Base-by-base conservation (phyloP, 805 yeast species). In the Ogataea zsoltii region DNA sequence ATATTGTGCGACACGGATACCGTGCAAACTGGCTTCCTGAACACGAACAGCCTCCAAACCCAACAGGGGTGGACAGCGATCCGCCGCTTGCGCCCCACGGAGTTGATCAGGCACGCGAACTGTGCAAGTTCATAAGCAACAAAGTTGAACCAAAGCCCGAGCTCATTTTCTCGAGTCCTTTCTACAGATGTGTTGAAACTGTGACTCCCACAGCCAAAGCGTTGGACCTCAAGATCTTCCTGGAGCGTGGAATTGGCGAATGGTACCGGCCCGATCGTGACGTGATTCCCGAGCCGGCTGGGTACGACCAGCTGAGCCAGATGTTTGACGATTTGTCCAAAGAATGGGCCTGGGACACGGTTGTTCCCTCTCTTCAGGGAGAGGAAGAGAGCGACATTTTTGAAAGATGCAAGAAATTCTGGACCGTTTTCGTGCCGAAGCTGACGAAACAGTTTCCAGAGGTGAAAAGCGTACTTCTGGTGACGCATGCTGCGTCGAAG, bases 401-500 rank as follows among this genome's bases (percentile, higher is more conserved):
- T 52, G 65, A 66, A 3, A 75, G 99, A 51, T 79, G 87, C 50
- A 51, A 62, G 17, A 33, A 44, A 7, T 85, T 88, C 48, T 70
- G 91, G 74, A 51, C 62, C 0, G 60, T 60, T 29, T 80, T 92
- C 54, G 64, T 88, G 2, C 79, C 83, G 2, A 71, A 68, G 41
- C 71, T 88, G 42, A 85, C 83, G 51, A 47, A 57, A 7, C 68
- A 74, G 48, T 76, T 68, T 56, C 95, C 96, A 0, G 68, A 80
- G 2, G 69, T 80, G 26, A 79, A 82, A 30, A 71, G 81, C 0
- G 70, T 94, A 7, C 57, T 94, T 17, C 68, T 92, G n/a, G 82
- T 88, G 21, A 82, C 96, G 3, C 98, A 94, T 67, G 99, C 98
- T 1, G 97, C 98, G 3, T 77, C 95, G 4, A 88, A 89, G 63